Evolutionary conservation across 208 protist species (phyloP), one percentile per base, ranked within the genome.

Genomic region (Angomonas deanei): DNA sequence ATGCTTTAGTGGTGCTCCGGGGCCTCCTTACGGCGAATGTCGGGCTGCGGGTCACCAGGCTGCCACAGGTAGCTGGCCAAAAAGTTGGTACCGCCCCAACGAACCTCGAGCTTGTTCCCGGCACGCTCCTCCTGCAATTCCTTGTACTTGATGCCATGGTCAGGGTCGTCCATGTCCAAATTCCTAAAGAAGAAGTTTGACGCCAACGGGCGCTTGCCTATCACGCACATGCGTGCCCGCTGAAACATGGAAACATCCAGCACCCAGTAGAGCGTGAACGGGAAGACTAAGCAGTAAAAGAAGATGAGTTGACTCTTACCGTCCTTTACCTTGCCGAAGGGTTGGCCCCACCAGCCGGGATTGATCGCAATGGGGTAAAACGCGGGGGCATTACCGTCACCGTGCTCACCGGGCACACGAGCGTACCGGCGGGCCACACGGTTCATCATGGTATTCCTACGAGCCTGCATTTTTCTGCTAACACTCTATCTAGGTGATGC

Each of bases 321-420:
- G 57, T 95, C 86, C 70, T 87, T 90, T 23, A 93, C 83, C 69
- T 96, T 96, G 19, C 68, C 89, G 53, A 88, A 96, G 34, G 89
- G 89, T 68, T 89, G 82, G 1, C 89, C 89, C 86, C 86, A 96
- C 86, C 82, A 91, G 39, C 82, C 80, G 24, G 86, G 86, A 75
- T 91, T 92, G 71, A 96, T 96, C 47, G 85, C 71, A 28, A 96
- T 80, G 27, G 89, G 89, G 60, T 84, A 96, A 67, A 96, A 96
- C n/a, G 89, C 77, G 11, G 89, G 86, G 2, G 73, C 66, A 33
- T 68, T 80, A 30, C 47, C 84, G 47, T 93, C 84, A 27, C 89
- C 86, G 72, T 96, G 86, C 72, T 96, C 78, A 52, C 86, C 89
- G 34, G 86, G 85, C 32, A 96, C 84, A 74, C 89, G 86, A 6